These are phyloP conservation scores for Fomitopsis palustris DNA, from an alignment of 1,284 basidiomycete species.

Conservation along the genomic window DNA sequence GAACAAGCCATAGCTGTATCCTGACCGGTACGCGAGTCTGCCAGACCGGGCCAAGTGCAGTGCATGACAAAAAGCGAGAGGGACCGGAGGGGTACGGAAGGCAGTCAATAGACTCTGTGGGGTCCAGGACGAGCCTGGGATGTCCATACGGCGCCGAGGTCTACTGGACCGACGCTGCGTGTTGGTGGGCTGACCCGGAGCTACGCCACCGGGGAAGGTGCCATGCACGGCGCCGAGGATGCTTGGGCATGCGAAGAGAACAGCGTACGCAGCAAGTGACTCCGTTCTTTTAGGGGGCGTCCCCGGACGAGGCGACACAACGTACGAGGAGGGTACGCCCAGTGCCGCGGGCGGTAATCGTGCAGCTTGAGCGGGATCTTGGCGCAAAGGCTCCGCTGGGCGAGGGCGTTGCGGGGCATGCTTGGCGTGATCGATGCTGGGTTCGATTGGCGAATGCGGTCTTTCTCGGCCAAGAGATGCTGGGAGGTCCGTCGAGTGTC, in stretches of 20 bases:
- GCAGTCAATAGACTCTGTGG: neutral
- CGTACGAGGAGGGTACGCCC: neutral
- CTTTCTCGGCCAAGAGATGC: neutral
- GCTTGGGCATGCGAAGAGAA: too few species aligned
- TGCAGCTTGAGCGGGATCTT: conserved; percentile 1
- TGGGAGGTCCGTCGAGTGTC: neutral
- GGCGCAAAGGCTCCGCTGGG: neutral
- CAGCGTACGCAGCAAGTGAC: too few species aligned
- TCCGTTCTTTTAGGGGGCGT: too few species aligned
- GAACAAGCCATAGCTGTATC: neutral
- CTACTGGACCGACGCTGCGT: too few species aligned
- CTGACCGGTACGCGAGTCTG: neutral
- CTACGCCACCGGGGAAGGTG: too few species aligned
- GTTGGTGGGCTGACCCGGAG: too few species aligned
- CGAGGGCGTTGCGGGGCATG: neutral
- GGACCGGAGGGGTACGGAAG: neutral
- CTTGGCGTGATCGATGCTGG: neutral
- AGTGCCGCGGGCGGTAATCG: neutral
- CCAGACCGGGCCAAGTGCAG: neutral
- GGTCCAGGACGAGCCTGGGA: too few species aligned
- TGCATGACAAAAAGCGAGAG: neutral
- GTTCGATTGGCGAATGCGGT: neutral
- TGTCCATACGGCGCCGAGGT: too few species aligned
- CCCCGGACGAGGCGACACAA: neutral
- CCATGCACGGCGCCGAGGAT: too few species aligned